Evolutionary conservation across 805 yeast species (phyloP).

Genomic region (Lachancea quebecensis): DNA sequence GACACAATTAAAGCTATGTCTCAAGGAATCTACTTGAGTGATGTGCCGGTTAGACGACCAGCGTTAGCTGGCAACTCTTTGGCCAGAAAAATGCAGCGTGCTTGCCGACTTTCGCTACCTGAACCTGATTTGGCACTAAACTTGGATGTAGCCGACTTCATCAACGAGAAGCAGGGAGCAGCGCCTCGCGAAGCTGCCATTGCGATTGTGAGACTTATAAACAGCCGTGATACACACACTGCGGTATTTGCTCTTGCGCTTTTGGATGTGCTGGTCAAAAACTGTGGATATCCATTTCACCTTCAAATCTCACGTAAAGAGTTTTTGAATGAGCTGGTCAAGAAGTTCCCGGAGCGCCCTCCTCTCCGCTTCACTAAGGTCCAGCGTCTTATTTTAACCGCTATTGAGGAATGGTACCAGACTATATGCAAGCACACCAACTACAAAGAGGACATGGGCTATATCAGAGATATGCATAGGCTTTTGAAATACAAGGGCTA

Average conservation of each 20-base stretch:
- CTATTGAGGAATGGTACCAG: constrained; percentile 95
- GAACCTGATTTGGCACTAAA: constrained; percentile 89
- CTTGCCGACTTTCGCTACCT: constrained; percentile 71
- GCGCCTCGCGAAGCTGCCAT: constrained; percentile 89
- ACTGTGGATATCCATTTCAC: constrained; percentile 97
- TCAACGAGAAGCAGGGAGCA: constrained; percentile 87
- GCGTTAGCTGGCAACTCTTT: constrained; percentile 30
- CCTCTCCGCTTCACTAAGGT: constrained; percentile 77
- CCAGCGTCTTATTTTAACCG: constrained; percentile 78
- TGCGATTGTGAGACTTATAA: constrained; percentile 73
- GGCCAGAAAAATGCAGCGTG: constrained; percentile 52
- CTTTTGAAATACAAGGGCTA: constrained; percentile 86
- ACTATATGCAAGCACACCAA: constrained; percentile 86
- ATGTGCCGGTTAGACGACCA: constrained; percentile 30
- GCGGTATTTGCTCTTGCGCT: constrained; percentile 76
- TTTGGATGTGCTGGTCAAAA: constrained; percentile 86
- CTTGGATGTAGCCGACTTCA: constrained; percentile 86
- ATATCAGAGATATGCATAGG: constrained; percentile 93
- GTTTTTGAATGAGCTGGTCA: constrained; percentile 86
- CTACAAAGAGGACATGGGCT: constrained; percentile 86
- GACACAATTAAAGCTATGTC: constrained; percentile 7
- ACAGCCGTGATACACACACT: constrained; percentile 77
- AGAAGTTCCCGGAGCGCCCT: constrained; percentile 90
- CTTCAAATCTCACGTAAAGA: constrained; percentile 92
- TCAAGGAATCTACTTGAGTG: constrained; percentile 29